A percentile compares a stretch with the other conserved stretches of the same genome.
phyloP scores from a whole-genome alignment of 1,284 basidiomycete species.

The Paramarasmius palmivorus region DNA sequence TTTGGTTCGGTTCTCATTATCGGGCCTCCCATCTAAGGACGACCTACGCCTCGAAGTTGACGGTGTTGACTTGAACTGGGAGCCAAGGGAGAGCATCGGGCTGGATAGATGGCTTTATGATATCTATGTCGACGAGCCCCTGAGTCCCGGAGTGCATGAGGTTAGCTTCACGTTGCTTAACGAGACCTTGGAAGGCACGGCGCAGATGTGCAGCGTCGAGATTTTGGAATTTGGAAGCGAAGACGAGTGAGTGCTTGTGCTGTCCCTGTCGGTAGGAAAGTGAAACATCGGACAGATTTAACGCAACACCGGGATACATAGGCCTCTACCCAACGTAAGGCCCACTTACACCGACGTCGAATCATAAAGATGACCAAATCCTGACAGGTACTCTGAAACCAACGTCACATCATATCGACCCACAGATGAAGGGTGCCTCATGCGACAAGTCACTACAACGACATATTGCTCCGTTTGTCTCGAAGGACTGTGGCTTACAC shows the following conservation, averaged over 20 bases:
- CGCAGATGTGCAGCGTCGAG: slow-evolving; percentile 78
- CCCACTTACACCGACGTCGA: slow-evolving; percentile 6
- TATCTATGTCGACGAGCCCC: slow-evolving; percentile 38
- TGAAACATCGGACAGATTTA: slow-evolving; percentile 55
- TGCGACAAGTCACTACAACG: slow-evolving; percentile 72
- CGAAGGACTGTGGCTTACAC: slow-evolving; percentile 70
- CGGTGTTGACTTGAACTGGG: slow-evolving; percentile 59
- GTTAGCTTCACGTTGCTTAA: slow-evolving; percentile 61
- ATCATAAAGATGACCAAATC: not conserved
- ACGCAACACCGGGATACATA: slow-evolving; percentile 58
- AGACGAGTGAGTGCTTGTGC: slow-evolving; percentile 44
- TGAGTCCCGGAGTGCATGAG: slow-evolving; percentile 41
- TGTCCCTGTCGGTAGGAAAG: not conserved
- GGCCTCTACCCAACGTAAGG: slow-evolving; percentile 75
- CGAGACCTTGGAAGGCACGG: slow-evolving; percentile 48
- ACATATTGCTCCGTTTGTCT: slow-evolving; percentile 78
- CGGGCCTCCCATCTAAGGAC: slow-evolving; percentile 59
- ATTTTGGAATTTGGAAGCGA: slow-evolving; percentile 74
- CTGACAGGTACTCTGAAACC: slow-evolving; percentile 52
- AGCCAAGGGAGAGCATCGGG: slow-evolving; percentile 53
- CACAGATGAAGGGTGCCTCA: slow-evolving; percentile 83
- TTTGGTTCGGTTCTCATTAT: slow-evolving; percentile 73
- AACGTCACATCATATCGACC: slow-evolving; percentile 71
- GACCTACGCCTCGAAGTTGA: slow-evolving; percentile 68
- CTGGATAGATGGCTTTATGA: slow-evolving; percentile 77